Base-by-base conservation (phyloP, 1,284 basidiomycete species). In the Omphalotus olearius region DNA sequence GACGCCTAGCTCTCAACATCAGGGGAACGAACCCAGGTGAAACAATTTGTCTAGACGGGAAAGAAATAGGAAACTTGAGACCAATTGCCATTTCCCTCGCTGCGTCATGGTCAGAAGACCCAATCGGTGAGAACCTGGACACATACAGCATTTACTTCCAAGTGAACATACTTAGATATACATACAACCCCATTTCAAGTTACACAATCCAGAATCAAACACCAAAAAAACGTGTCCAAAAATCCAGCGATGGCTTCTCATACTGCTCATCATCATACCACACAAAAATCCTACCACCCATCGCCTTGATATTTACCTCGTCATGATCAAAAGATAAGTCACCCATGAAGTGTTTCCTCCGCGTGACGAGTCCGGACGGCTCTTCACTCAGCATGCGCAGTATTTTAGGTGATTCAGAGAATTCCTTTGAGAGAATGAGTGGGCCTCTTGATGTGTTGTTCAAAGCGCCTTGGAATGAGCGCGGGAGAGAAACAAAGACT, bases 401-500 rank as follows among this genome's bases (percentile, higher is more conserved):
- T 14, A n/a, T n/a, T n/a, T n/a, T n/a, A n/a, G 45, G 14, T 7
- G 6, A 13, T 14, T 14, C 6, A 6, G 33, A 30, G 7, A 46
- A 30, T 10, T 17, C 28, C 11, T 30, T 16, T 1, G 45, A 46
- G 4, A 46, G 10, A 17, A 10, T 14, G 7, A 46, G 4, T 13
- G 23, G 13, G 11, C 30, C 30, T 46, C 36, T 46, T 2, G 45
- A 35, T 1, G n/a, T 33, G 7, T 20, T 18, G 20, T 30, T 26
- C 1, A 46, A 30, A 11, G 45, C 28, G 5, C 45, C 45, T 18
- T 33, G 14, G 14, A n/a, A 46, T 20, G 33, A 35, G 11, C 45
- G 45, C 17, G 45, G 45, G n/a, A 46, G 33, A 10, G 45, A 46
- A 16, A 46, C 3, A n/a, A 46, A 36, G 7, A 46, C 45, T 9